phyloP scores from a whole-genome alignment of 1,284 basidiomycete genomes.

The Cryptococcus wingfieldii region DNA sequence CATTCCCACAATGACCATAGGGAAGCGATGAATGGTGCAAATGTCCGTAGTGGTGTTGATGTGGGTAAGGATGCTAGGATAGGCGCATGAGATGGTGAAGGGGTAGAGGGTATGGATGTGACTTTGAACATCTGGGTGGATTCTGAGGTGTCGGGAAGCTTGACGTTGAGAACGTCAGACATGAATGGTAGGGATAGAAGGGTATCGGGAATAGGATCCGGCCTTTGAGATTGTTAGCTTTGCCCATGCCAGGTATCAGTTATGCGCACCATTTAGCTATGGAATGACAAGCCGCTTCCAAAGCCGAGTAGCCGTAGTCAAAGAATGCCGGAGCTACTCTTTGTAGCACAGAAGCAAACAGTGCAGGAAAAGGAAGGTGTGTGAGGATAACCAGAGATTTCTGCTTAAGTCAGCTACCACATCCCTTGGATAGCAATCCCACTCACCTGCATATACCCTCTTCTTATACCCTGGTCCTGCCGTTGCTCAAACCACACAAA shows the following conservation, averaged over 20 bases:
- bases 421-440: neutral
- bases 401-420: constrained; percentile 44
- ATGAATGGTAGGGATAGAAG: constrained; percentile 73
- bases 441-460: constrained; percentile 80
- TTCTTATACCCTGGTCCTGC: constrained; percentile 63
- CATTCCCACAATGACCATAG: constrained; percentile 96
- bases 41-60: constrained; percentile 64
- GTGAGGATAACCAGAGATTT: constrained; percentile 82
- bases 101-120: constrained; percentile 7
- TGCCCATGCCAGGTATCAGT: neutral
- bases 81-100: constrained; percentile 5
- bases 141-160: constrained; percentile 65
- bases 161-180: constrained; percentile 66
- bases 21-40: constrained; percentile 69
- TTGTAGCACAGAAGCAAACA: constrained; percentile 68
- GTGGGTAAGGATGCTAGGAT: constrained; percentile 66
- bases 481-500: constrained; percentile 76
- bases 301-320: constrained; percentile 67
- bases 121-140: constrained; percentile 58
- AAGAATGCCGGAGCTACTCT: constrained; percentile 74
- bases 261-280: constrained; percentile 72
- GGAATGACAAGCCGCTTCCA: constrained; percentile 80
- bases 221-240: constrained; percentile 52
- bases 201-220: constrained; percentile 59
- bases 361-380: constrained; percentile 73